These are phyloP conservation scores for Metschnikowia lachancei DNA, from an alignment of 805 yeast genomes.

Conservation along the genomic window DNA sequence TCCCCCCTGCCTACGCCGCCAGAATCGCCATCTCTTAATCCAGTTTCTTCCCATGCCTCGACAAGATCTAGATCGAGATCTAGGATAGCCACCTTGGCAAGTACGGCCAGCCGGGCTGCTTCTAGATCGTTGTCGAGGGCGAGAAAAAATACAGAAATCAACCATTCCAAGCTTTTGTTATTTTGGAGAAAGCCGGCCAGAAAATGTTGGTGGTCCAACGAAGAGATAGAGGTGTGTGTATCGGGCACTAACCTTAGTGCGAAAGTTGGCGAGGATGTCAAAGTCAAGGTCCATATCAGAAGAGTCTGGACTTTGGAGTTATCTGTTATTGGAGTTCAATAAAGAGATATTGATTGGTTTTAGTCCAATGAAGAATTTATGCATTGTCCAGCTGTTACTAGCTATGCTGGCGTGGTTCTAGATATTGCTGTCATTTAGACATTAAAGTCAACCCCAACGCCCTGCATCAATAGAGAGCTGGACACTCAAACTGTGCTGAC, in stretches of 20 bases:
- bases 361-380: no score
- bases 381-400: neutral
- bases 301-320: conserved; percentile 97
- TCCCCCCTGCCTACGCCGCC: conserved; percentile 35
- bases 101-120: conserved; percentile 52
- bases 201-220: conserved; percentile 96
- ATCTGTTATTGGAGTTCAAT: conserved; percentile 81
- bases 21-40: conserved; percentile 42
- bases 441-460: neutral
- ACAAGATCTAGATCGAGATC: conserved; percentile 37
- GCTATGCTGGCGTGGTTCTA: neutral
- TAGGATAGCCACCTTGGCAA: conserved; percentile 59
- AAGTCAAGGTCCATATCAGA: conserved; percentile 75
- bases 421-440: neutral
- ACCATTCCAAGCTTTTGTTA: conserved; percentile 62
- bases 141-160: conserved; percentile 37
- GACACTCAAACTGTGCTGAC: no score
- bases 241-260: conserved; percentile 24
- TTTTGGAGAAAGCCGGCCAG: conserved; percentile 99
- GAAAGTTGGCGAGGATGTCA: conserved; percentile 25
- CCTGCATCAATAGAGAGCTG: no score
- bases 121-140: conserved; percentile 58
- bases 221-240: conserved; percentile 46
- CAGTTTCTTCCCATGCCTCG: conserved; percentile 43
- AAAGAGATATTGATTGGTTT: conserved; percentile 1